These are phyloP conservation scores for Tolypocladium sp. DNA, from an alignment of 2,329 filamentous ascomycete species.

Conservation along the genomic window DNA sequence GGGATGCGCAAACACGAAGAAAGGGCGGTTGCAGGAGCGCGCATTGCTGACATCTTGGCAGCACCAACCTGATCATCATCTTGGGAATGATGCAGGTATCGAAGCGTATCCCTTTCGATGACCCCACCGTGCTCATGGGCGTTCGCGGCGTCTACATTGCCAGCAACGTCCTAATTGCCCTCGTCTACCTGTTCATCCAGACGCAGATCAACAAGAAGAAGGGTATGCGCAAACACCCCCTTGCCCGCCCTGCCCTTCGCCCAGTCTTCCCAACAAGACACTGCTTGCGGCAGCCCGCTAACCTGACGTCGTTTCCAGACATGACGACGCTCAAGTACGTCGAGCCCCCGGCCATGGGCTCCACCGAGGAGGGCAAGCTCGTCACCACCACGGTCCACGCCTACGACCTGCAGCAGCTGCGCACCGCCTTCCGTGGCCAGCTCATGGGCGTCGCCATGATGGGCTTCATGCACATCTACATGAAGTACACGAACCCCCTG, in stretches of 20 bases:
- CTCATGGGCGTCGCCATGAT: constrained; percentile 98
- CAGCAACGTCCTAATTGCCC: constrained; percentile 73
- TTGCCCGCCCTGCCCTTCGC: not conserved
- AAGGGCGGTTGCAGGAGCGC: not conserved
- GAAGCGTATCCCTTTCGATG: constrained; percentile 91
- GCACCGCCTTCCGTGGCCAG: constrained; percentile 78
- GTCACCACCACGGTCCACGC: constrained; percentile 94
- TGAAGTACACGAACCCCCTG: constrained; percentile 99
- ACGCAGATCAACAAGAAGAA: constrained; percentile 90
- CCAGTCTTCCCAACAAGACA: not conserved
- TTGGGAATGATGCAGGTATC: constrained; percentile 97
- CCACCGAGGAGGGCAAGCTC: constrained; percentile 87
- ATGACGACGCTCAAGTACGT: constrained; percentile 98
- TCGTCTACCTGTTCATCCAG: constrained; percentile 80
- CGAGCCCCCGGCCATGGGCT: constrained; percentile 88
- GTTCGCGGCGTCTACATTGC: constrained; percentile 45
- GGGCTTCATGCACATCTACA: constrained; percentile 96
- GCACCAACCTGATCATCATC: constrained; percentile 89
- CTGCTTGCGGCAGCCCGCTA: constrained; percentile 3
- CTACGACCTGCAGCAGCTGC: constrained; percentile 84
- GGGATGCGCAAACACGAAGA: not conserved
- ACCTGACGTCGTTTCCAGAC: constrained; percentile 46
- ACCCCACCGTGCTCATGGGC: constrained; percentile 53
- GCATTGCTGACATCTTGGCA: constrained; percentile 24
- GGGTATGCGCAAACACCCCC: constrained; percentile 44